Evolutionary conservation across 192 early-diverging fungal genomes (phyloP).

Genomic region (Ambispora gerdemannii): DNA sequence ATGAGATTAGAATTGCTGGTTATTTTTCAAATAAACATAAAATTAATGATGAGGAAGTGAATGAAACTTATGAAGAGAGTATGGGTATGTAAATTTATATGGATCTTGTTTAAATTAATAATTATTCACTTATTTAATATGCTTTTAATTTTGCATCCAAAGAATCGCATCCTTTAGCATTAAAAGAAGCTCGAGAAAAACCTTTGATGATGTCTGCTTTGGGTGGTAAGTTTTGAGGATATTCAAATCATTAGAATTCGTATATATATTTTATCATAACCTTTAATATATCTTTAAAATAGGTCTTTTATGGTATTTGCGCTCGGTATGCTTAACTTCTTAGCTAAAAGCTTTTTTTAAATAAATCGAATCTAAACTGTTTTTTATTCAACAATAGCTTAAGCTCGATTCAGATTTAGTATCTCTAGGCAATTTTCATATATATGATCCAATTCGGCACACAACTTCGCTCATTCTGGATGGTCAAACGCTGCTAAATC

Average conservation of each 20-base stretch:
- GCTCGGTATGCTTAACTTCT: conserved; percentile 60
- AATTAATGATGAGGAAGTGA: conserved; percentile 28
- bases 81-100: background rate
- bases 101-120: background rate
- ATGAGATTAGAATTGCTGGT: conserved; percentile 55
- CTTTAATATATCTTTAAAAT: conserved; percentile 53
- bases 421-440: conserved; percentile 77
- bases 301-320: conserved; percentile 84
- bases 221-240: conserved; percentile 32
- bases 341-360: no score
- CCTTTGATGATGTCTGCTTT: conserved; percentile 41
- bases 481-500: conserved; percentile 87
- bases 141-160: background rate
- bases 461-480: conserved; percentile 79
- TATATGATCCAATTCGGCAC: conserved; percentile 82
- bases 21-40: conserved; percentile 54
- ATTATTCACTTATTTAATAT: background rate
- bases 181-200: conserved; percentile 39
- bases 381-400: conserved; percentile 47
- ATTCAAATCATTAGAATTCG: background rate
- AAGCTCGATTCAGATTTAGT: conserved; percentile 84
- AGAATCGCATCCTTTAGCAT: conserved; percentile 45
- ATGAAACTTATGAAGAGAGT: background rate
- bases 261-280: background rate
- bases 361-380: no score